Percentiles rank a stretch among this genome's conserved stretches.
Conservation (phyloP, 164 flowering plant genomes). For the Dillenia suffruticosa region DNA sequence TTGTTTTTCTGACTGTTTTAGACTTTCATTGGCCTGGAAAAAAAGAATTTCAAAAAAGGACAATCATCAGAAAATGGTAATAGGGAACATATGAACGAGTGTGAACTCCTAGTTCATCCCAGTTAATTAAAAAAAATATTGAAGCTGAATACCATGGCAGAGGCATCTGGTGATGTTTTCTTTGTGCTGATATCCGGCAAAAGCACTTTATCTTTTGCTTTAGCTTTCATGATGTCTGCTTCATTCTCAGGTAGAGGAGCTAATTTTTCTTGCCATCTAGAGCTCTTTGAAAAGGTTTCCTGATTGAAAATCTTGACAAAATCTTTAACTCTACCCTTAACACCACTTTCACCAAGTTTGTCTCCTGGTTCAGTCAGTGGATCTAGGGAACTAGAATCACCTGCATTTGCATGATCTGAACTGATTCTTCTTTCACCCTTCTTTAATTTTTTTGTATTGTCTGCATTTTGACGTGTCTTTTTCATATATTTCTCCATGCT, state of each 20-base stretch:
- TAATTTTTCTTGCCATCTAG: slow-evolving; percentile 26
- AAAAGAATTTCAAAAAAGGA: not conserved
- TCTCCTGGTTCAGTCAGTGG: slow-evolving; percentile 20
- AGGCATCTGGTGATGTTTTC: slow-evolving; percentile 17
- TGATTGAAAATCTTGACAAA: slow-evolving; percentile 75
- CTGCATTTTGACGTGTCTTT: slow-evolving; percentile 14
- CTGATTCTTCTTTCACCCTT: slow-evolving; percentile 20
- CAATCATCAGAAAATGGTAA: no score
- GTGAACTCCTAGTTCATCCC: no score
- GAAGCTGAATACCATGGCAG: slow-evolving; percentile 27
- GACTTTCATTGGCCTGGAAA: slow-evolving; percentile 33
- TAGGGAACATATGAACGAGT: no score
- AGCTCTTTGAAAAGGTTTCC: slow-evolving; percentile 43
- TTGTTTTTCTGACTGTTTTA: slow-evolving; percentile 16
- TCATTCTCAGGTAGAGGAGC: slow-evolving; percentile 17
- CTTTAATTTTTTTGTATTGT: slow-evolving; percentile 18
- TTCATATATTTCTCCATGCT: slow-evolving; percentile 12
- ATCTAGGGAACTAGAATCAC: slow-evolving; percentile 17
- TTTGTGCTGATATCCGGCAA: slow-evolving; percentile 6
- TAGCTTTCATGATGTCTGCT: slow-evolving; percentile 7
- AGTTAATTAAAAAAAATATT: not conserved
- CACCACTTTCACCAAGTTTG: slow-evolving; percentile 24
- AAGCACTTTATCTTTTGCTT: slow-evolving; percentile 14
- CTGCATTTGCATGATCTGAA: slow-evolving; percentile 11
- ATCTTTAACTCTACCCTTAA: slow-evolving; percentile 63